Conservation (phyloP, 352 stramenopile species). For the Phytophthora pinifolia region DNA sequence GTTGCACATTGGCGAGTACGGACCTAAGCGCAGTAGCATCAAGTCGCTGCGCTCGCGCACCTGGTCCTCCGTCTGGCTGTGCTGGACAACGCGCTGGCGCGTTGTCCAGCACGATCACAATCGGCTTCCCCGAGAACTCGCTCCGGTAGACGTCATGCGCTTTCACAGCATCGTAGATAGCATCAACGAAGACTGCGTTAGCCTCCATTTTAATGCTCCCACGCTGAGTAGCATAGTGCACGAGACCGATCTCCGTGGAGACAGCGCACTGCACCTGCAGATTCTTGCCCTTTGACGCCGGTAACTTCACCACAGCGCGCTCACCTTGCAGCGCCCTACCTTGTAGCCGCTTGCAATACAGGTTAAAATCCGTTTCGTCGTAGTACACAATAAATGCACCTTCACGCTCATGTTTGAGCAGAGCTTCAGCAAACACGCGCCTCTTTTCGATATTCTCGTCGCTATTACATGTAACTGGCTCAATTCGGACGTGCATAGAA, state of each 20-base stretch:
- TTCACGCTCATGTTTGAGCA: constrained; percentile 2
- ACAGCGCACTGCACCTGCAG: background rate
- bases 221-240: background rate
- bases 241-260: background rate
- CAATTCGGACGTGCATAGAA: background rate
- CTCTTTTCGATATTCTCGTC: background rate
- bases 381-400: background rate
- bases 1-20: background rate
- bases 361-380: constrained; percentile 1
- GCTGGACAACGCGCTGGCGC: background rate
- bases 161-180: background rate
- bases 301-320: background rate
- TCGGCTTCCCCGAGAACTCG: background rate
- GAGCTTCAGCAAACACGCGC: background rate
- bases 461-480: background rate
- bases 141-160: background rate
- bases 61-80: no score
- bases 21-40: background rate
- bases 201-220: background rate
- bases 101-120: background rate
- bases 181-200: constrained; percentile 1
- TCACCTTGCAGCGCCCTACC: background rate
- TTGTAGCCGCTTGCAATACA: background rate
- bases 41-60: background rate
- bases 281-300: background rate